phyloP scores from a whole-genome alignment of 2,329 filamentous ascomycete genomes.

The Fusarium buxicola region DNA sequence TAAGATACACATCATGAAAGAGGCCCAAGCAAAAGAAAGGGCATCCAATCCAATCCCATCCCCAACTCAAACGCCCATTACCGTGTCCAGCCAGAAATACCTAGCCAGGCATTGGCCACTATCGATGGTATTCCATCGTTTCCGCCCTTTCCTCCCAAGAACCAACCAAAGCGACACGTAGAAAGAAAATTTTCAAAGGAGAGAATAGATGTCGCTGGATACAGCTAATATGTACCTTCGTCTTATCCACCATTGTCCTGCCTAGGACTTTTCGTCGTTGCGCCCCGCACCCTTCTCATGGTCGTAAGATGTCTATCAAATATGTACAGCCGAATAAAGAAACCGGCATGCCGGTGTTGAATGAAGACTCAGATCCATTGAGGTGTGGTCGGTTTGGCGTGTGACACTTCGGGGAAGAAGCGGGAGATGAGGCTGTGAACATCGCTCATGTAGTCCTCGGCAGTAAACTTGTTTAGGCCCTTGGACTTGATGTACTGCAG shows the following conservation, averaged over 20 bases:
- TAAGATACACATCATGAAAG: slow-evolving; percentile 46
- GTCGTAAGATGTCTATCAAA: slow-evolving; percentile 46
- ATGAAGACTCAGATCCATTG: slow-evolving; percentile 61
- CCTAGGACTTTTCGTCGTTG: slow-evolving; percentile 30
- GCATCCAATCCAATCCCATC: slow-evolving; percentile 38
- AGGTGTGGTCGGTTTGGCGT: slow-evolving; percentile 50
- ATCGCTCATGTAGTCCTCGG: slow-evolving; percentile 86
- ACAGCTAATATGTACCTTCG: slow-evolving; percentile 29
- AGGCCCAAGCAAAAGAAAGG: slow-evolving; percentile 36
- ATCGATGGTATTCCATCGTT: slow-evolving; percentile 36
- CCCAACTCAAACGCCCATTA: slow-evolving; percentile 43
- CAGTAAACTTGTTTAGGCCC: slow-evolving; percentile 78
- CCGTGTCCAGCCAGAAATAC: slow-evolving; percentile 22
- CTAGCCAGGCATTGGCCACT: slow-evolving; percentile 29
- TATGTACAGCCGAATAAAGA: slow-evolving; percentile 50
- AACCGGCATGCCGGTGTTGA: slow-evolving; percentile 28
- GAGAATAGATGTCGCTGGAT: slow-evolving; percentile 28
- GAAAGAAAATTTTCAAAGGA: slow-evolving; percentile 27
- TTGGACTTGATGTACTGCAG: slow-evolving; percentile 74
- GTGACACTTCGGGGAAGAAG: slow-evolving; percentile 63
- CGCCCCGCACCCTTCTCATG: slow-evolving; percentile 32
- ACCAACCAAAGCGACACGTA: slow-evolving; percentile 21
- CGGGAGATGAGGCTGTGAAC: slow-evolving; percentile 76
- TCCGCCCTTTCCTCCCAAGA: slow-evolving; percentile 24
- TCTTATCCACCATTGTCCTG: slow-evolving; percentile 31